A percentile compares a stretch with the other conserved stretches of the same genome.
These are phyloP conservation scores for Diphasiastrum complanatum DNA, from an alignment of 83 land plant genomes.

Conservation along the genomic window DNA sequence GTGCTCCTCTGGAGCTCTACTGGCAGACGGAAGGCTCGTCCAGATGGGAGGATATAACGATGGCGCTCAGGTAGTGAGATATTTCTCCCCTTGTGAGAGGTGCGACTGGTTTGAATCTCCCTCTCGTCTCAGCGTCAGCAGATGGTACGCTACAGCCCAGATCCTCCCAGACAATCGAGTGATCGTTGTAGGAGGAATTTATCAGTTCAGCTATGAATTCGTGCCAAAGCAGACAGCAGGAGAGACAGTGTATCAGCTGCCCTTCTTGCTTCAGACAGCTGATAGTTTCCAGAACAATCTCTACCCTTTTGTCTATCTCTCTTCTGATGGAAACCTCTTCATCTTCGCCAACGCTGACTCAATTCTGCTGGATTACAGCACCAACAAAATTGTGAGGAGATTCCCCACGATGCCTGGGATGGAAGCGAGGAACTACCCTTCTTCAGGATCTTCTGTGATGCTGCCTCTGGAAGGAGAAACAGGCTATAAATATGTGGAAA, in stretches of 20 bases:
- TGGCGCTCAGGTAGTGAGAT: constrained; percentile 27
- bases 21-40: constrained; percentile 34
- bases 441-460: not conserved
- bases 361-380: constrained; percentile 46
- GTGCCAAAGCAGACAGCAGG: constrained; percentile 15
- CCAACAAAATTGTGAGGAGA: constrained; percentile 5
- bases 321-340: constrained; percentile 57
- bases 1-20: constrained; percentile 49
- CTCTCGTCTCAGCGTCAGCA: not conserved
- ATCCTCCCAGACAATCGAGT: constrained; percentile 46
- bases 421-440: not conserved
- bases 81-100: constrained; percentile 27
- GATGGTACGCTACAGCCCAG: constrained; percentile 60
- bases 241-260: constrained; percentile 13
- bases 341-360: constrained; percentile 65
- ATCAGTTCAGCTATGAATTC: constrained; percentile 44
- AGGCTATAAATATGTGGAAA: not conserved
- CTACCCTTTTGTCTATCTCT: constrained; percentile 55
- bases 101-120: constrained; percentile 51
- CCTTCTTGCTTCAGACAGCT: constrained; percentile 32
- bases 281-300: constrained; percentile 39
- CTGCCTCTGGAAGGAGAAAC: not conserved
- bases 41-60: constrained; percentile 49
- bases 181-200: constrained; percentile 47
- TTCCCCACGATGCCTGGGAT: not conserved